These are phyloP conservation scores for Dissophora globulifera DNA, from an alignment of 192 early-diverging fungal genomes.

Conservation along the genomic window DNA sequence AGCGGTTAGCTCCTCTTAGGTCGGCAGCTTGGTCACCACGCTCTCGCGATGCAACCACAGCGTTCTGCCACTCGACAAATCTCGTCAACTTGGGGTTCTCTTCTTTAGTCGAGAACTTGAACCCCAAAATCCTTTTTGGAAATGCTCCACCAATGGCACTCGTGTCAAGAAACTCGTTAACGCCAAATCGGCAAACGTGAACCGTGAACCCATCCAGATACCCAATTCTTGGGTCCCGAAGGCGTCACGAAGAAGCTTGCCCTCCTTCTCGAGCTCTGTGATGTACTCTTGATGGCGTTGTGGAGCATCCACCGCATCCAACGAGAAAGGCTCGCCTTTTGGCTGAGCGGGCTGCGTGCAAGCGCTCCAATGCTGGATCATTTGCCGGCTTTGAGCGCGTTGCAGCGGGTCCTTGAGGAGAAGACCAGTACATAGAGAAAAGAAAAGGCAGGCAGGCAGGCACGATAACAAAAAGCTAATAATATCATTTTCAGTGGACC, in stretches of 20 bases:
- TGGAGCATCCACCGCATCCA: conserved; percentile 10
- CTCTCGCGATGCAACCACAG: conserved; percentile 13
- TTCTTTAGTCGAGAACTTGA: conserved; percentile 14
- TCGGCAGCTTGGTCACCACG: conserved; percentile 7
- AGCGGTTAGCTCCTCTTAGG: conserved; percentile 10
- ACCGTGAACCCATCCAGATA: conserved; percentile 51
- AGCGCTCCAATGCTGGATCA: conserved; percentile 53
- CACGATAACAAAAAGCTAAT: too few species aligned
- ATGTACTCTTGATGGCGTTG: conserved; percentile 21
- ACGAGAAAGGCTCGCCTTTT: conserved; percentile 17
- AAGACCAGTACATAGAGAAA: too few species aligned
- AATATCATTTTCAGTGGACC: conserved; percentile 1
- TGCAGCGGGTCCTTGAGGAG: conserved; percentile 54
- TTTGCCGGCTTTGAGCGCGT: conserved; percentile 51
- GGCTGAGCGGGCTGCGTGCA: conserved; percentile 20
- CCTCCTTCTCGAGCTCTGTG: conserved; percentile 29
- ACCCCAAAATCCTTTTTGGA: conserved; percentile 16
- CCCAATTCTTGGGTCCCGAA: conserved; percentile 5
- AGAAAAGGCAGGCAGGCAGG: too few species aligned
- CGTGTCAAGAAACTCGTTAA: conserved; percentile 55
- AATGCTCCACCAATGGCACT: conserved; percentile 24
- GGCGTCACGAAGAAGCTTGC: conserved; percentile 13
- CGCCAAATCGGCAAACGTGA: conserved; percentile 58
- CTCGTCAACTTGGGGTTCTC: conserved; percentile 28
- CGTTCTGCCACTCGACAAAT: conserved; percentile 44